phyloP scores from a whole-genome alignment of 1,139 yeast genomes.

The Magnusiomyces tetraspermus region DNA sequence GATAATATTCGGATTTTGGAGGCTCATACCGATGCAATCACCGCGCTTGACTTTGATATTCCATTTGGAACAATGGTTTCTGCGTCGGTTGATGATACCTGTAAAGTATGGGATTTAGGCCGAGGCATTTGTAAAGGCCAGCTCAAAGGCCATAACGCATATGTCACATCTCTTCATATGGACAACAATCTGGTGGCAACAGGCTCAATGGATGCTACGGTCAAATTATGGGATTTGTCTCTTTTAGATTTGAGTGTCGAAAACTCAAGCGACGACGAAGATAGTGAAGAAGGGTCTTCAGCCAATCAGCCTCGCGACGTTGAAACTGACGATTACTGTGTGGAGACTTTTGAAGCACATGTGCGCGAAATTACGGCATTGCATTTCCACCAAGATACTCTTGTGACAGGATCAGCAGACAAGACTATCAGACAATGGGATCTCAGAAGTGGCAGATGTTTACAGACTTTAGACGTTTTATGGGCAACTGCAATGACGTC shows the following conservation, averaged over 20 bases:
- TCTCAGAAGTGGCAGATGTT: conserved; percentile 44
- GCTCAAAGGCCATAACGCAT: conserved; percentile 36
- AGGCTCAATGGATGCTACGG: conserved; percentile 54
- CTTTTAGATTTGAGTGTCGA: conserved; percentile 22
- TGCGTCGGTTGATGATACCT: conserved; percentile 71
- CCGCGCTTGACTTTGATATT: conserved; percentile 53
- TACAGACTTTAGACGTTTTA: conserved; percentile 51
- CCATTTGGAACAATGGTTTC: conserved; percentile 70
- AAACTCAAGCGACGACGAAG: conserved; percentile 13
- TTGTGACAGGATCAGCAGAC: conserved; percentile 52
- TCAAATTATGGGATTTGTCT: conserved; percentile 50
- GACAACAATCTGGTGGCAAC: conserved; percentile 46
- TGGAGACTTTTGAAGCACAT: conserved; percentile 51
- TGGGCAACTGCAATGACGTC: conserved; percentile 41
- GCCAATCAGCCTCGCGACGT: neutral
- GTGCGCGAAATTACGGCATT: conserved; percentile 55
- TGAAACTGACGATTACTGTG: conserved; percentile 26
- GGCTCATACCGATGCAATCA: conserved; percentile 47
- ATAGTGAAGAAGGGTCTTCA: conserved; percentile 15
- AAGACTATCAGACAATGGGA: conserved; percentile 56
- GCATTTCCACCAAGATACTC: conserved; percentile 40
- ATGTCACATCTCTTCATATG: conserved; percentile 51
- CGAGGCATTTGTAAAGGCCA: conserved; percentile 34
- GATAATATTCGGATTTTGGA: conserved; percentile 41
- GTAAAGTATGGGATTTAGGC: conserved; percentile 75